Percentiles rank a stretch among this genome's conserved stretches.
These are phyloP conservation scores for Aurantiochytrium sp. DNA, from an alignment of 108 stramenopile species.

Conservation along the genomic window DNA sequence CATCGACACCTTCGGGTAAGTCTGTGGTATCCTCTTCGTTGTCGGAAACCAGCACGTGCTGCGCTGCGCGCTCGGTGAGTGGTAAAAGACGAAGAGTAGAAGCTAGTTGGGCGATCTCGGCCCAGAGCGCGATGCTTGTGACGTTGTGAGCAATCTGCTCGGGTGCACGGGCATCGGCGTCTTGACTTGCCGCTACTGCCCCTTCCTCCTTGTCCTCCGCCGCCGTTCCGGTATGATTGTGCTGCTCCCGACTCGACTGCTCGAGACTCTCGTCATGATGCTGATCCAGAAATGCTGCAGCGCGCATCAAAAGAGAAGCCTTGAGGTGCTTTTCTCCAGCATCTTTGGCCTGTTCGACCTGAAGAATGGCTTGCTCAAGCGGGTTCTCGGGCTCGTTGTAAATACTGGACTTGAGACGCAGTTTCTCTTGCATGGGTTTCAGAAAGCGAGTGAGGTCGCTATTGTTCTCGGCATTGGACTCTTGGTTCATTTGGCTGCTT, in stretches of 20 bases:
- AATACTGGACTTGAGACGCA: background rate
- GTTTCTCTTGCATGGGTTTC: background rate
- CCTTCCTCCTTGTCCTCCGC: no score
- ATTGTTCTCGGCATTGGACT: background rate
- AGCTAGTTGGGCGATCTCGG: background rate
- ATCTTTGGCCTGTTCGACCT: slow-evolving; percentile 26
- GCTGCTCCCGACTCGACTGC: background rate
- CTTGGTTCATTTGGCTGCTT: slow-evolving; percentile 2
- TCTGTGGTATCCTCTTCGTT: background rate
- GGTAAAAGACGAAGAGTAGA: background rate
- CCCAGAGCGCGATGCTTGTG: background rate
- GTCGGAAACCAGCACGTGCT: background rate
- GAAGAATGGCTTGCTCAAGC: slow-evolving; percentile 13
- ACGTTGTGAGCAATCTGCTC: background rate
- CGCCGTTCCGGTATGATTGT: background rate
- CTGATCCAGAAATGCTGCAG: background rate
- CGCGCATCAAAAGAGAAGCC: background rate
- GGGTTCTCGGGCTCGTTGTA: slow-evolving; percentile 27
- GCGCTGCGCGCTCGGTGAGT: background rate
- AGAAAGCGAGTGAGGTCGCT: slow-evolving; percentile 3
- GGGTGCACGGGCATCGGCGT: no score
- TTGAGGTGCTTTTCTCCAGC: background rate
- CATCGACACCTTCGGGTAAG: background rate
- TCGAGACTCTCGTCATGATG: background rate
- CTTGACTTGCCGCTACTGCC: no score